These are phyloP conservation scores for Amphirosellinia nigrospora DNA, from an alignment of 495 filamentous ascomycete genomes.

Conservation along the genomic window DNA sequence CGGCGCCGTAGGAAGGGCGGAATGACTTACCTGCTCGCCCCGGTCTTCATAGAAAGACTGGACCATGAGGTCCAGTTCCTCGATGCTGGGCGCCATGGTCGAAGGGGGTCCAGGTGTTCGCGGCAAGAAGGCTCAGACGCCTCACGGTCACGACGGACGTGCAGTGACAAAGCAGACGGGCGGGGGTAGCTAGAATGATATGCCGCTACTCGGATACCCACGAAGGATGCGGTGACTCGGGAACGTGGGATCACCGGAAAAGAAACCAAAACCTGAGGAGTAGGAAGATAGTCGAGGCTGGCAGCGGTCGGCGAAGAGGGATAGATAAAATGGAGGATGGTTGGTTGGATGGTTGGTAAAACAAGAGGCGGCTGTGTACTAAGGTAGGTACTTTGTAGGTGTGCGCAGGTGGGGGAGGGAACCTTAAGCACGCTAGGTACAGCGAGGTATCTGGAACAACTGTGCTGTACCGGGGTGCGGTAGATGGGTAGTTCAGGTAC, in stretches of 20 bases:
- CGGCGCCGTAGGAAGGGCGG: background rate
- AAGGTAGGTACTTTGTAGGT: constrained; percentile 14
- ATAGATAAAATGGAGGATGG: constrained; percentile 10
- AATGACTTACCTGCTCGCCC: constrained; percentile 77
- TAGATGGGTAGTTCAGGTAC: background rate
- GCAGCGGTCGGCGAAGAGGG: constrained; percentile 9
- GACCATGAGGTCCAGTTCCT: constrained; percentile 94
- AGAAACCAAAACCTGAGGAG: constrained; percentile 16
- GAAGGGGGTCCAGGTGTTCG: constrained; percentile 30
- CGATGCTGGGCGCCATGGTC: constrained; percentile 69
- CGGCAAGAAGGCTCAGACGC: constrained; percentile 40
- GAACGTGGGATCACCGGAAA: background rate
- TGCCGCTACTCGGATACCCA: background rate
- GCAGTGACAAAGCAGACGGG: constrained; percentile 16
- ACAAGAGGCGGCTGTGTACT: constrained; percentile 23
- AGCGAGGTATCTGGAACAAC: background rate
- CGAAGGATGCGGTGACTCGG: background rate
- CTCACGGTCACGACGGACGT: constrained; percentile 33
- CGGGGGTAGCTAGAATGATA: constrained; percentile 3
- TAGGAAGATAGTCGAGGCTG: constrained; percentile 19
- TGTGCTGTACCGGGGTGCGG: background rate
- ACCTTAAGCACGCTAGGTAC: constrained; percentile 14
- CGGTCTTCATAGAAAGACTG: constrained; percentile 96
- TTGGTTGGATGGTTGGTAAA: constrained; percentile 19
- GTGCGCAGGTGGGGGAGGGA: constrained; percentile 27